phyloP scores from a whole-genome alignment of 2,329 filamentous ascomycete genomes.

The Trichoderma semiorbis region DNA sequence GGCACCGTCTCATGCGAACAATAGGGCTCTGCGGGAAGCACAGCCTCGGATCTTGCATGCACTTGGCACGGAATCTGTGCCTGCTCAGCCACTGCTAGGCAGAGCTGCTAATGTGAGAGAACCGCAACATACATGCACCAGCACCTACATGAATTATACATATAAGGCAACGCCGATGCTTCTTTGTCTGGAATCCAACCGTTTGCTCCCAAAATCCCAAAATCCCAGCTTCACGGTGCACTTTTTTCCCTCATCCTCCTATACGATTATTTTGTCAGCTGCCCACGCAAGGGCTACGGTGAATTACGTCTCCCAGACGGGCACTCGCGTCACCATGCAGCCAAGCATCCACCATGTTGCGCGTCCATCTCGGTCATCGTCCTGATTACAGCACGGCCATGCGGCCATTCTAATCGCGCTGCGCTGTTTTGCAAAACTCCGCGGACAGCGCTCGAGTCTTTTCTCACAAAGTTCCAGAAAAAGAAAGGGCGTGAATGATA shows the following conservation, averaged over 20 bases:
- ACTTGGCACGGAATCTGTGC: not conserved
- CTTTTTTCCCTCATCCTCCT: not conserved
- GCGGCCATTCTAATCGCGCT: not conserved
- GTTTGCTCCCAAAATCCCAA: not conserved
- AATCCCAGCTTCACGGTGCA: not conserved
- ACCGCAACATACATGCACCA: not conserved
- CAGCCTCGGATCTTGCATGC: slow-evolving; percentile 5
- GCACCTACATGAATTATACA: not conserved
- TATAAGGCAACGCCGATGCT: not conserved
- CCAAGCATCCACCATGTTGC: slow-evolving; percentile 11
- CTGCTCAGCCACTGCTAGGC: not conserved
- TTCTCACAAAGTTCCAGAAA: not conserved
- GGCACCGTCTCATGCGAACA: not conserved
- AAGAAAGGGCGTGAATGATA: not conserved
- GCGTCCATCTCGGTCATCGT: slow-evolving; percentile 13
- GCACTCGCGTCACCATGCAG: slow-evolving; percentile 14
- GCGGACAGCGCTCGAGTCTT: not conserved
- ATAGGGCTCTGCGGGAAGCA: not conserved
- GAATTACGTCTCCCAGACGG: slow-evolving; percentile 8
- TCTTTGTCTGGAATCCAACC: not conserved
- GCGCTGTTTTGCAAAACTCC: not conserved
- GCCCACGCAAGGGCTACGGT: not conserved
- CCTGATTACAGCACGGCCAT: not conserved
- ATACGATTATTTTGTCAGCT: not conserved
- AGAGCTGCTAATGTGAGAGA: not conserved